Evolutionary conservation across 306 rosid genomes (phyloP).

Genomic region (Fagus crenata): DNA sequence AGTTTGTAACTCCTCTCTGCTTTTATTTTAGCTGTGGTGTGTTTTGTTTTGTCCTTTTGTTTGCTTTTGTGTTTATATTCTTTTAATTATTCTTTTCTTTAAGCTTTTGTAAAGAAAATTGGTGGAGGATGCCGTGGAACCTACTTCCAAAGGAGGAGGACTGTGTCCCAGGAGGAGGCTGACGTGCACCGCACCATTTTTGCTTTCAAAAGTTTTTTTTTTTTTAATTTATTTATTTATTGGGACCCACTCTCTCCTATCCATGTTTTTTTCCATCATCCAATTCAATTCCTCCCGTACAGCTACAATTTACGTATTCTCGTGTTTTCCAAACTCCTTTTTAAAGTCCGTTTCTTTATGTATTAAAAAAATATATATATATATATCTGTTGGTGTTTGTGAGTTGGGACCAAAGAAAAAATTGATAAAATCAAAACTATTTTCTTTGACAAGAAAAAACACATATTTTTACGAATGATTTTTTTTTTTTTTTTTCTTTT

Average conservation of each 20-base stretch:
- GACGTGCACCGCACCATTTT: conserved; percentile 9
- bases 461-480: too few relatives aligned
- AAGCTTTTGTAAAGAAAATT: background rate
- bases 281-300: too few relatives aligned
- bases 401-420: too few relatives aligned
- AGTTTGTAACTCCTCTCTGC: background rate
- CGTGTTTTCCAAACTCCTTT: too few relatives aligned
- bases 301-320: too few relatives aligned
- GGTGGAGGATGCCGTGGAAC: conserved; percentile 19
- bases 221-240: background rate
- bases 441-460: too few relatives aligned
- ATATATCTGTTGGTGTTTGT: too few relatives aligned
- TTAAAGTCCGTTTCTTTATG: too few relatives aligned
- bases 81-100: background rate
- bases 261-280: background rate
- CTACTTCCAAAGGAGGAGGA: conserved; percentile 4
- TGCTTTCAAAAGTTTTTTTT: background rate
- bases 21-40: background rate
- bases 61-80: background rate
- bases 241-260: background rate
- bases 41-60: too few relatives aligned
- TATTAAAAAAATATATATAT: too few relatives aligned
- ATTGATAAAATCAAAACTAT: too few relatives aligned
- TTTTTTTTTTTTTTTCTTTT: too few relatives aligned
- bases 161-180: background rate